Evolutionary conservation across 805 yeast genomes (phyloP), one percentile per base, ranked within the genome.

Genomic region (Phaffomyces thermotolerans): DNA sequence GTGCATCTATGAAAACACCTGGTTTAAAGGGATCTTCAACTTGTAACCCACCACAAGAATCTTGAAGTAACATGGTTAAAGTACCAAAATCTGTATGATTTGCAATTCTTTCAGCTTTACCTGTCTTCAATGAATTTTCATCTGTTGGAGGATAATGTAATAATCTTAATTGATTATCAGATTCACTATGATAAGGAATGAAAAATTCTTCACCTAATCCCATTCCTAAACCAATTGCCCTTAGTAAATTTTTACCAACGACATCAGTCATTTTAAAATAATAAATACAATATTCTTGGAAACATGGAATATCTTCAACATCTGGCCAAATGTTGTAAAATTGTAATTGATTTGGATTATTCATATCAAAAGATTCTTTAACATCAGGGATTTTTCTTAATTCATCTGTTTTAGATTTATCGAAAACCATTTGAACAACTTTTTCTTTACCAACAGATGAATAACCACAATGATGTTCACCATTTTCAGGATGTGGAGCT

Each of bases 41-140:
- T 38, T 56, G 55, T 8, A 56, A 39, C 3, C 59, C 59, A 18
- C 59, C 59, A 45, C 54, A 48, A 20, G 40, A 43, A 40, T 57
- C 60, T 42, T 57, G 60, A 4, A 53, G 33, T 8, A 55, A 37
- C 54, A 57, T 51, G 0, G 60, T 57, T n/a, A 57, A 32, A 8
- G 60, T 55, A 18, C 59, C 60, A 41, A 53, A 54, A 37, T 57
- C 60, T 5, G 60, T 56, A 32, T 56, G 60, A 6, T 58, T 58
- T n/a, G 56, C 60, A 24, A 56, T 55, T 45, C 59, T 52, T 38
- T 58, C 60, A 6, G 58, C 38, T 38, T 50, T 53, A 1, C 58
- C 55, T 1, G 31, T 34, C 36, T 43, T 44, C 39, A 56, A 36
- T 15, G 39, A 41, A 6, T 18, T 29, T 36, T 46, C 53, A 37